Evolutionary conservation across 306 rosid genomes (phyloP), one percentile per base, ranked within the genome.

Genomic region (Quercus dentata): DNA sequence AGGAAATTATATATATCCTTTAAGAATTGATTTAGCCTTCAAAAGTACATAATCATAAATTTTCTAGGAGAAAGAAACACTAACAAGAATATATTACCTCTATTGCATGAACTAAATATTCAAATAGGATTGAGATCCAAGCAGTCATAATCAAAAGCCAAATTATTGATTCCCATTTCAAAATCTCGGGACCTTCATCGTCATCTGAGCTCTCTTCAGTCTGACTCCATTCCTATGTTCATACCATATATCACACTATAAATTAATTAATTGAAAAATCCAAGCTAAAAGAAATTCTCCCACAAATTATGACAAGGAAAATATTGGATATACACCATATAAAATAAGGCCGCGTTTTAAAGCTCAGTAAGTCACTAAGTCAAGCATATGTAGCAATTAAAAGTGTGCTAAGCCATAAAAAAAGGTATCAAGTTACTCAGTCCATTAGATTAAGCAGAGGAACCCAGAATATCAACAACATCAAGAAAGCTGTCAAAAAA

Each of bases 91-190:
- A 62, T 19, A 52, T 21, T 74, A 92, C 98, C 93, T 94, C 90
- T 72, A 92, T 88, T 25, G 97, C 91, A 59, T 87, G 83, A 74
- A 94, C 97, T 74, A 88, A 80, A 76, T 92, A 90, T 85, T 90
- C 94, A 7, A 94, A 90, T 75, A 94, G 79, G 76, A 92, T 44
- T 49, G 98, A 87, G 83, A 92, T 86, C 88, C 92, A 89, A 71
- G 80, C 82, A 10, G 96, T 94, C 90, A 94, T 81, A 80, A 94
- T 87, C 15, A 57, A 84, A 81, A 94, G 94, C 98, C 97, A 94
- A 71, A 89, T 84, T 82, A 91, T 61, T 59, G 97, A 88, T 84
- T 91, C 98, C 94, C 97, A 94, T 82, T 85, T 91, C 68, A 91
- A 89, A 64, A 94, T 91, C 85, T 91, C 90, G 0, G 98, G 90